Conservation (phyloP, 2,329 filamentous ascomycete species). For the Ceratocystis albifundus region DNA sequence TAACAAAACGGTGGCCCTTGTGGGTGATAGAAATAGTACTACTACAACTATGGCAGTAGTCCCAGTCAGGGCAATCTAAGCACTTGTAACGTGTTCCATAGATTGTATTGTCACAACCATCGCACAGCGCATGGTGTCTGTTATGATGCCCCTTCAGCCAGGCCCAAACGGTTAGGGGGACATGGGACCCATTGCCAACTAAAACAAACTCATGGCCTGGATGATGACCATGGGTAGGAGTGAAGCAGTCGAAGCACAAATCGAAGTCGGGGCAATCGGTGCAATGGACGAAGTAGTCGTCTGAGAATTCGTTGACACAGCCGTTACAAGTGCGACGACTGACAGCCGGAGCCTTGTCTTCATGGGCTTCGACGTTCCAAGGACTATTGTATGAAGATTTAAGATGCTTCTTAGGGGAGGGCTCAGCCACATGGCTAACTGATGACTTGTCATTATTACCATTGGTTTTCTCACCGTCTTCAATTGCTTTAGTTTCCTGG, state of each 20-base stretch:
- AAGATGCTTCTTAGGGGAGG: too few relatives aligned
- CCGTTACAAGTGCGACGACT: conserved; percentile 57
- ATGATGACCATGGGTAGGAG: conserved; percentile 76
- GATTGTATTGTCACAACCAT: conserved; percentile 77
- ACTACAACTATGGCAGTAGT: conserved; percentile 75
- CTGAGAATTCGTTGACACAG: conserved; percentile 50
- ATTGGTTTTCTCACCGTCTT: neutral
- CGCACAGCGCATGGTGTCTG: conserved; percentile 79
- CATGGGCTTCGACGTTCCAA: neutral
- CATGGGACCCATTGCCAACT: neutral
- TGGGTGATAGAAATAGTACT: conserved; percentile 57
- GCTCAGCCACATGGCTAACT: too few relatives aligned
- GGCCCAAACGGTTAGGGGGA: conserved; percentile 30
- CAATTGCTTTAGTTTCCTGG: neutral
- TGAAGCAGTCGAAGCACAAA: conserved; percentile 75
- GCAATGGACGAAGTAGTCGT: conserved; percentile 77
- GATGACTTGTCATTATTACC: neutral
- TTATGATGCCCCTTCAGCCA: conserved; percentile 70
- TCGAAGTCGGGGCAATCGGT: conserved; percentile 78
- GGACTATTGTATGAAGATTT: neutral
- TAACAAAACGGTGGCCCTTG: conserved; percentile 74
- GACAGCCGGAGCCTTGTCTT: conserved; percentile 8
- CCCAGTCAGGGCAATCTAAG: conserved; percentile 92
- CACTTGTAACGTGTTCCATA: conserved; percentile 91
- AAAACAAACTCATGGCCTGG: conserved; percentile 71